Conservation (phyloP, 768 basidiomycete genomes). For the Boletus rex-veris region DNA sequence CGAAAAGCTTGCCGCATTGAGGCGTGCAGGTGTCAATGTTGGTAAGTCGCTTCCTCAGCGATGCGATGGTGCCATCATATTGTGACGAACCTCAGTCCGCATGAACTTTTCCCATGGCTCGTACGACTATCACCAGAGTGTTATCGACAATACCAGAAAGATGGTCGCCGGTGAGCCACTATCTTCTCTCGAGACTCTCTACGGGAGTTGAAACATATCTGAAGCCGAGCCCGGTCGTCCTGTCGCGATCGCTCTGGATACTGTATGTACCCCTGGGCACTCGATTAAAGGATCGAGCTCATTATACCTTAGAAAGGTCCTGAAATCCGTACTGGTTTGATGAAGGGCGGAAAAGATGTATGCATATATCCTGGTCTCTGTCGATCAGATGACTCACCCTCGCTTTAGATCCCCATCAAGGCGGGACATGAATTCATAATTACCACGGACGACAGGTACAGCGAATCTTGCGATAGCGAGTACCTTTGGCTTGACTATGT, state of each 20-base stretch:
- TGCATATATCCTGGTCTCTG: slow-evolving; percentile 31
- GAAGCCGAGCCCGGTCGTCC: slow-evolving; percentile 74
- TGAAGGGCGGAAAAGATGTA: slow-evolving; percentile 83
- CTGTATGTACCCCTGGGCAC: slow-evolving; percentile 48
- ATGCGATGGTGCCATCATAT: slow-evolving; percentile 2
- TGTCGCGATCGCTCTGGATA: slow-evolving; percentile 96
- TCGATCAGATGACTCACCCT: slow-evolving; percentile 2
- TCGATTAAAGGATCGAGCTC: neutral
- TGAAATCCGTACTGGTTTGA: slow-evolving; percentile 96
- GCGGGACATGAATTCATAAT: slow-evolving; percentile 95
- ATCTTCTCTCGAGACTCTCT: neutral
- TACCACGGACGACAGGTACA: slow-evolving; percentile 79
- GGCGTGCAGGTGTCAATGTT: slow-evolving; percentile 94
- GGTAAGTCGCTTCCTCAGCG: slow-evolving; percentile 51
- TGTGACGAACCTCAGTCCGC: slow-evolving; percentile 59
- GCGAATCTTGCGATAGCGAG: slow-evolving; percentile 76
- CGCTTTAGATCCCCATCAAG: slow-evolving; percentile 64
- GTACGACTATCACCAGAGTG: slow-evolving; percentile 98
- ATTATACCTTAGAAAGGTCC: slow-evolving; percentile 80
- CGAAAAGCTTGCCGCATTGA: slow-evolving; percentile 81
- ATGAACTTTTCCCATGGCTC: slow-evolving; percentile 99
- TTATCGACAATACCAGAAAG: slow-evolving; percentile 94
- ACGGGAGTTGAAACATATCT: slow-evolving; percentile 2
- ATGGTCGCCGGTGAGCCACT: slow-evolving; percentile 65
- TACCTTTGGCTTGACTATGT: slow-evolving; percentile 94